A percentile compares a stretch with the other conserved stretches of the same genome.
These are phyloP conservation scores for Physocladia obscura DNA, from an alignment of 192 early-diverging fungal genomes.

Conservation along the genomic window DNA sequence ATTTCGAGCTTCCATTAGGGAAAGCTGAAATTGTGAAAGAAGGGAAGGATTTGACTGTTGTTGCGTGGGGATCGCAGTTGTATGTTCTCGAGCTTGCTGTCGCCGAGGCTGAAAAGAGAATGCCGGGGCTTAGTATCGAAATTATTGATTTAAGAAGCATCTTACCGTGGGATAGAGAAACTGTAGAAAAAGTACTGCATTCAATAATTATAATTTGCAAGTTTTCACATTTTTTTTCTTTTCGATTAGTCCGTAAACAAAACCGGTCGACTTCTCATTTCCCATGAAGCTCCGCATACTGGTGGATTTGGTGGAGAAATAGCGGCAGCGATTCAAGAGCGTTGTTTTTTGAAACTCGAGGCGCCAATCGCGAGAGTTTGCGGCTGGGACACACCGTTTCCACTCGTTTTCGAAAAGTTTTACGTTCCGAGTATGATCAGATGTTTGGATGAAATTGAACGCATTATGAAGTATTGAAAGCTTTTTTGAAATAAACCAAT, in stretches of 20 bases:
- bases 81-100: slow-evolving; percentile 92
- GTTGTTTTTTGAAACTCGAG: slow-evolving; percentile 88
- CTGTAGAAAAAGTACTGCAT: slow-evolving; percentile 62
- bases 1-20: slow-evolving; percentile 86
- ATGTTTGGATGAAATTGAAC: slow-evolving; percentile 85
- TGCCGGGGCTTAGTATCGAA: slow-evolving; percentile 84
- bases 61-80: slow-evolving; percentile 90
- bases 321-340: slow-evolving; percentile 81
- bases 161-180: slow-evolving; percentile 89
- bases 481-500: not conserved
- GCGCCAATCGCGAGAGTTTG: slow-evolving; percentile 88
- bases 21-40: slow-evolving; percentile 87
- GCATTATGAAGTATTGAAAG: slow-evolving; percentile 67
- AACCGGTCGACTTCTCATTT: slow-evolving; percentile 87
- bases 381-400: slow-evolving; percentile 89
- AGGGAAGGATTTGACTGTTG: slow-evolving; percentile 82
- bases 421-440: slow-evolving; percentile 86
- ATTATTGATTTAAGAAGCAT: slow-evolving; percentile 91
- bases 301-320: slow-evolving; percentile 91
- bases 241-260: slow-evolving; percentile 75
- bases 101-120: slow-evolving; percentile 77
- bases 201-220: not conserved
- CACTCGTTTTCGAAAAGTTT: slow-evolving; percentile 88
- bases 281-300: slow-evolving; percentile 91
- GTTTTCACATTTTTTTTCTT: slow-evolving; percentile 7